Conservation (phyloP, 331 rosid genomes). For the Saraca asoca region DNA sequence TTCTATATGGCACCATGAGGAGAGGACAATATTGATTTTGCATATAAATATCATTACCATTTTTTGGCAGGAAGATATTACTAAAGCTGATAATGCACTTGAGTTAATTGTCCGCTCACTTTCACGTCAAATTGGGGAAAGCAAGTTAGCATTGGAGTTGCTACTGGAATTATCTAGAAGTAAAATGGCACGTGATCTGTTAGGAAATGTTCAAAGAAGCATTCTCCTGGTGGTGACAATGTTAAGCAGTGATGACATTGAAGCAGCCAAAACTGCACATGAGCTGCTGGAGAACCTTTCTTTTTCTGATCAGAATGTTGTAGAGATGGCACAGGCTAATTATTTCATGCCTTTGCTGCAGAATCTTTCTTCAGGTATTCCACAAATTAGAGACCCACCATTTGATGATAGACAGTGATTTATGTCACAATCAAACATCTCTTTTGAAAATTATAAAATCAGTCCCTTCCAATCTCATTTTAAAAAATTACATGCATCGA, state of each 20-base stretch:
- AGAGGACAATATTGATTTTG: slow-evolving; percentile 11
- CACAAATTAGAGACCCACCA: slow-evolving; percentile 20
- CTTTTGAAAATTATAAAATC: too few species aligned
- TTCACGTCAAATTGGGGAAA: slow-evolving; percentile 57
- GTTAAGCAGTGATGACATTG: slow-evolving; percentile 53
- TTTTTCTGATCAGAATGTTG: slow-evolving; percentile 56
- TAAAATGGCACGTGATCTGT: slow-evolving; percentile 34
- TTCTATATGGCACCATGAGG: slow-evolving; percentile 16
- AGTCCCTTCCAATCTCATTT: too few species aligned
- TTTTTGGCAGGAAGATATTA: slow-evolving; percentile 53
- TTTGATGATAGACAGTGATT: too few species aligned
- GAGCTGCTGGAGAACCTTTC: slow-evolving; percentile 66
- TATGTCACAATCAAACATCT: too few species aligned
- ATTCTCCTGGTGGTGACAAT: slow-evolving; percentile 59
- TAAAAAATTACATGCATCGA: neutral
- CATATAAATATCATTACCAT: neutral
- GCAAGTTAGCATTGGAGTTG: slow-evolving; percentile 56
- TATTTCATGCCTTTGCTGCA: slow-evolving; percentile 64
- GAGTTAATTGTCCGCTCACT: slow-evolving; percentile 56
- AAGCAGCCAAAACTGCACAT: slow-evolving; percentile 50
- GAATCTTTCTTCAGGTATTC: slow-evolving; percentile 68
- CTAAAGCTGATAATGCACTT: slow-evolving; percentile 51
- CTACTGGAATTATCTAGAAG: slow-evolving; percentile 55
- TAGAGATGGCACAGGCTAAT: slow-evolving; percentile 72
- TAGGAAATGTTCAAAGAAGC: slow-evolving; percentile 66